phyloP scores from a whole-genome alignment of 1,284 basidiomycete genomes.

The Ceratobasidium sp. region DNA sequence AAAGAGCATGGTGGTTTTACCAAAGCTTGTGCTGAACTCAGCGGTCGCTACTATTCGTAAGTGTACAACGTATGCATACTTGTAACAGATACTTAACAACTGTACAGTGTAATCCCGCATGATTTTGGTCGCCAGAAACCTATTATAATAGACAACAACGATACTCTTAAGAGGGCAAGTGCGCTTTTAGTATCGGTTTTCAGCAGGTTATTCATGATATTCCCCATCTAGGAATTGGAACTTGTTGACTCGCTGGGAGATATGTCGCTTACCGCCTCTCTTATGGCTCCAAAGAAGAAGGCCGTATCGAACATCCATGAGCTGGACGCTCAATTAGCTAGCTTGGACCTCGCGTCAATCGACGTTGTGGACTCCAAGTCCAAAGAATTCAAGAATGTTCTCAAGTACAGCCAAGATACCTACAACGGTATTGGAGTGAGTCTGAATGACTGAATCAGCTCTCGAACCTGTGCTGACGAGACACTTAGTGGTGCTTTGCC shows the following conservation, averaged over 20 bases:
- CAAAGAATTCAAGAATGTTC: conserved; percentile 66
- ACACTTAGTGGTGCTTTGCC: too few species aligned
- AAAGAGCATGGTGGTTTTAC: conserved; percentile 44
- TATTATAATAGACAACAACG: conserved; percentile 46
- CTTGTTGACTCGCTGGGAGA: conserved; percentile 71
- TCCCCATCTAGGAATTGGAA: conserved; percentile 66
- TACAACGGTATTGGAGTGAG: conserved; percentile 45
- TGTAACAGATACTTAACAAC: background rate
- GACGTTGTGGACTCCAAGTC: conserved; percentile 51
- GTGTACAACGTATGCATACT: conserved; percentile 50
- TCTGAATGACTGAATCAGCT: too few species aligned
- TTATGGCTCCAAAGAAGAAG: conserved; percentile 56
- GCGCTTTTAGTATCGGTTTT: background rate
- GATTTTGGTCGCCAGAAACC: conserved; percentile 47
- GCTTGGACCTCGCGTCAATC: conserved; percentile 68
- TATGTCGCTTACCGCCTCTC: conserved; percentile 45
- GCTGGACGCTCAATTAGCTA: conserved; percentile 69
- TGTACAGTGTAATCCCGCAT: conserved; percentile 49
- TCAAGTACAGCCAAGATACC: conserved; percentile 60
- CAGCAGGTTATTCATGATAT: conserved; percentile 4
- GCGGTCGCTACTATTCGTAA: conserved; percentile 68
- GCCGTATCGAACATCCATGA: conserved; percentile 57
- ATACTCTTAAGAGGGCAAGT: conserved; percentile 38
- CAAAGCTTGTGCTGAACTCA: conserved; percentile 46
- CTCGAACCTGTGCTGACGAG: too few species aligned